Evolutionary conservation across 495 filamentous ascomycete species (phyloP).

Genomic region (Lasiosphaeria ovina): DNA sequence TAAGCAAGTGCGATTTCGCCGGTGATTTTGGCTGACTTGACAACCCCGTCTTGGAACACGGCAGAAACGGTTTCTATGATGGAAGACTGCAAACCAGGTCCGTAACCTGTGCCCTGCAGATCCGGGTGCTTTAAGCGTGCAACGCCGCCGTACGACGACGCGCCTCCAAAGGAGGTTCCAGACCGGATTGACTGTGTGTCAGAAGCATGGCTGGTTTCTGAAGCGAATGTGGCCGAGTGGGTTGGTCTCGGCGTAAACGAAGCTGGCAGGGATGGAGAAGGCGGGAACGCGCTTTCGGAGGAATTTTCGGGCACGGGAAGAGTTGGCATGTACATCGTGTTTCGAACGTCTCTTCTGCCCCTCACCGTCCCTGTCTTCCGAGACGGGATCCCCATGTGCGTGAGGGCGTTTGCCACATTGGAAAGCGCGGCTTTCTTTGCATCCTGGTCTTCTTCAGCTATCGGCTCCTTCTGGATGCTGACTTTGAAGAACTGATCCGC

Average conservation of each 20-base stretch:
- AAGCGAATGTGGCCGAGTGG: conserved; percentile 44
- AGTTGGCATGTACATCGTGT: conserved; percentile 74
- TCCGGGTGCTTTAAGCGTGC: conserved; percentile 72
- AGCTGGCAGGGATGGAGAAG: conserved; percentile 46
- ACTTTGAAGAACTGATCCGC: conserved; percentile 79
- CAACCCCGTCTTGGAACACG: conserved; percentile 69
- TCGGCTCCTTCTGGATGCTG: conserved; percentile 88
- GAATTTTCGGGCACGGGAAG: conserved; percentile 38
- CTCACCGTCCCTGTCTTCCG: conserved; percentile 75
- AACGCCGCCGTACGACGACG: conserved; percentile 44
- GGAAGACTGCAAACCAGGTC: conserved; percentile 80
- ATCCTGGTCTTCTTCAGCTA: conserved; percentile 87
- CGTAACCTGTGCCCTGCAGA: conserved; percentile 66
- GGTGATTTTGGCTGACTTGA: conserved; percentile 70
- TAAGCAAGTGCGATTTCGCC: conserved; percentile 91
- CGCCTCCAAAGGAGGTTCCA: conserved; percentile 66
- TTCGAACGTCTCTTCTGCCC: conserved; percentile 86
- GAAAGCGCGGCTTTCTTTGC: conserved; percentile 80
- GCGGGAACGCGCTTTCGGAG: conserved; percentile 42
- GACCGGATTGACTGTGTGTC: conserved; percentile 93
- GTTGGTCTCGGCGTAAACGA: conserved; percentile 40
- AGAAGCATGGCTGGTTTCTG: conserved; percentile 58
- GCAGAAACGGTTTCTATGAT: conserved; percentile 89
- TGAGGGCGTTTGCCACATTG: conserved; percentile 83
- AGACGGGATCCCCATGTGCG: conserved; percentile 54